Evolutionary conservation across 192 early-diverging fungal species (phyloP).

Genomic region (Entophlyctis helioformis): DNA sequence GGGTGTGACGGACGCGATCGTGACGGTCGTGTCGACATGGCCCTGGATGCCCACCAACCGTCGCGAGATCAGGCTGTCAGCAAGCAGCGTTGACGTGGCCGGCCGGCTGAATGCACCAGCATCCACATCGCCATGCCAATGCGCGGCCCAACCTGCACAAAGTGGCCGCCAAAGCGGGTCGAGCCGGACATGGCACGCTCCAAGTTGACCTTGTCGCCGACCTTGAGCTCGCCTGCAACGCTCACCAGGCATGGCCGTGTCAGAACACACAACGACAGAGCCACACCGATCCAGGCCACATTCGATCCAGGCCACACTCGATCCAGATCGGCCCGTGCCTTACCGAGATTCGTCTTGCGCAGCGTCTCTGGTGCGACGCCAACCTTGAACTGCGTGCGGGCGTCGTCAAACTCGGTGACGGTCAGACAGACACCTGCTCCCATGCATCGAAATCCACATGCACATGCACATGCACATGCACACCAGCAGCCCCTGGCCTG

Average conservation of each 20-base stretch:
- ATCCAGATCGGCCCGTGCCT: not conserved
- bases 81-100: not conserved
- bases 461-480: no score
- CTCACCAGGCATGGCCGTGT: no score
- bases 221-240: slow-evolving; percentile 49
- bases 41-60: slow-evolving; percentile 33
- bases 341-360: slow-evolving; percentile 83
- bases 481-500: no score
- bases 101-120: no score
- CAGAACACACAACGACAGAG: no score
- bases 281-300: no score
- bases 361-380: slow-evolving; percentile 89
- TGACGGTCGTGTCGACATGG: slow-evolving; percentile 82
- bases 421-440: slow-evolving; percentile 88
- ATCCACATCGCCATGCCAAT: no score
- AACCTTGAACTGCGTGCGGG: slow-evolving; percentile 65
- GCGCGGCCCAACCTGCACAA: slow-evolving; percentile 67
- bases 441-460: no score
- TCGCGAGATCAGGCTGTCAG: no score
- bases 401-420: slow-evolving; percentile 79
- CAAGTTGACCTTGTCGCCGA: slow-evolving; percentile 76
- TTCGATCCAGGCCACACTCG: not conserved
- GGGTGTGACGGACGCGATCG: slow-evolving; percentile 58
- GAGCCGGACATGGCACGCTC: slow-evolving; percentile 83
- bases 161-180: slow-evolving; percentile 91